Base-by-base conservation (phyloP, 2,329 filamentous ascomycete species). In the Cryphonectria nitschkei region DNA sequence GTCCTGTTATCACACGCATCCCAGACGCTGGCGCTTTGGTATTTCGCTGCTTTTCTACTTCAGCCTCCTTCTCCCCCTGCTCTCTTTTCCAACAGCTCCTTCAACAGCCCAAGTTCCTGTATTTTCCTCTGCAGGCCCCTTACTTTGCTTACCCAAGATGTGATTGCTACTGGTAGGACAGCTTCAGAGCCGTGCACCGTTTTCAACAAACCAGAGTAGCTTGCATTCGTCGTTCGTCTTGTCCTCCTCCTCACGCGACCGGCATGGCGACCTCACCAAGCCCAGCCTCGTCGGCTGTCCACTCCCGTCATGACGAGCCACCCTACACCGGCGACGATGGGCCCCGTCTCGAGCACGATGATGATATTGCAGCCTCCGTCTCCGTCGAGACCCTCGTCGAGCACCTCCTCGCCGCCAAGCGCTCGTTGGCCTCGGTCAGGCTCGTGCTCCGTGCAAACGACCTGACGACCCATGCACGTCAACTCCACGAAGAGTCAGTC, bases 391-490 rank as follows among this genome's bases (percentile, higher is more conserved):
- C 89, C 34, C 89, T 98, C 60, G 93, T 98, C 69, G 88, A 90
- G 68, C 90, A 97, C 81, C 91, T 98, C 50, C 89, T 98, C 56
- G 91, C 92, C 41, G 93, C 95, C 11, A 98, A 98, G 79, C 90
- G 93, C 61, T 95, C 95, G 0, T 87, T 98, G 5, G 93, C 92
- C 22, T 94, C 94, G 14, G 94, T 97, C 79, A 89, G 86, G 58
- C 90, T 93, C 72, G 93, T 98, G 67, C 91, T 93, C 78, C 92
- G 93, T 72, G 95, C 94, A 74, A 95, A 96, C 78, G 92, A 97
- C 77, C 90, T 98, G 69, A 92, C 96, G 61, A 93, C 89, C 29
- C 85, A 88, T 19, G 93, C 94, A 5, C 91, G 94, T 46, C 84
- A 86, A 43, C 88, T 93, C 46, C 86, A 97, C 74, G 93, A 97